Percentiles rank a stretch among this genome's conserved stretches.
These are phyloP conservation scores for Saprolegnia parasitica DNA, from an alignment of 352 stramenopile species.

Conservation along the genomic window DNA sequence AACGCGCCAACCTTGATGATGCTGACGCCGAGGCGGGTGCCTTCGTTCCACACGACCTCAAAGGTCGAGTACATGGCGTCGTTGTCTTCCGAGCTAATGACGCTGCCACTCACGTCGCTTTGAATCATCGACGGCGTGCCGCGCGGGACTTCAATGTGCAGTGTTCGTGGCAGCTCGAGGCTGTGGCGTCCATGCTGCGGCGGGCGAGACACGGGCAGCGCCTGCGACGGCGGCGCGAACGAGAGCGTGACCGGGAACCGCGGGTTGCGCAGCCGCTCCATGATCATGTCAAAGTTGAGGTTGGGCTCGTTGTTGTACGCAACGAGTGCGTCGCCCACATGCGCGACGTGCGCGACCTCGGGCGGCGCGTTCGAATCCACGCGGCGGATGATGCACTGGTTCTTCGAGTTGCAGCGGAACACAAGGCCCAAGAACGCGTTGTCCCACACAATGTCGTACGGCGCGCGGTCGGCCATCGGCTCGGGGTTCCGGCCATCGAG, in stretches of 20 bases:
- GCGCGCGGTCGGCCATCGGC: not conserved
- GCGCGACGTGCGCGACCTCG: constrained; percentile 2
- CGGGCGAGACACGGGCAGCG: not conserved
- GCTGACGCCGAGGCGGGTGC: constrained; percentile 19
- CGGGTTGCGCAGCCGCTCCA: constrained; percentile 17
- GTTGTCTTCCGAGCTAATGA: constrained; percentile 23
- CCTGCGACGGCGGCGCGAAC: not conserved
- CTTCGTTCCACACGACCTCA: constrained; percentile 21
- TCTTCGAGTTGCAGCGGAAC: constrained; percentile 29
- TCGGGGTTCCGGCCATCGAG: not conserved
- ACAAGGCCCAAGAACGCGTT: constrained; percentile 19
- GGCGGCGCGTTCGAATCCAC: constrained; percentile 12
- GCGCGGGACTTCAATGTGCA: not conserved
- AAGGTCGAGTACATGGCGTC: constrained; percentile 12
- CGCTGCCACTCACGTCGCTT: constrained; percentile 5
- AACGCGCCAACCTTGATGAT: constrained; percentile 22
- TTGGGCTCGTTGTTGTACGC: constrained; percentile 24
- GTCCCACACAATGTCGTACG: constrained; percentile 26
- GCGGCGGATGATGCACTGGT: constrained; percentile 22
- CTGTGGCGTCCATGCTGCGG: not conserved
- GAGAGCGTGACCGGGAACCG: constrained; percentile 9
- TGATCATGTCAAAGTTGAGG: constrained; percentile 13
- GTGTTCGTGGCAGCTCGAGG: not conserved
- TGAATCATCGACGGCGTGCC: not conserved
- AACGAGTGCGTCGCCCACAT: constrained; percentile 22